These are phyloP conservation scores for Fusarium mangiferae DNA, from an alignment of 2,329 filamentous ascomycete species.

Conservation along the genomic window DNA sequence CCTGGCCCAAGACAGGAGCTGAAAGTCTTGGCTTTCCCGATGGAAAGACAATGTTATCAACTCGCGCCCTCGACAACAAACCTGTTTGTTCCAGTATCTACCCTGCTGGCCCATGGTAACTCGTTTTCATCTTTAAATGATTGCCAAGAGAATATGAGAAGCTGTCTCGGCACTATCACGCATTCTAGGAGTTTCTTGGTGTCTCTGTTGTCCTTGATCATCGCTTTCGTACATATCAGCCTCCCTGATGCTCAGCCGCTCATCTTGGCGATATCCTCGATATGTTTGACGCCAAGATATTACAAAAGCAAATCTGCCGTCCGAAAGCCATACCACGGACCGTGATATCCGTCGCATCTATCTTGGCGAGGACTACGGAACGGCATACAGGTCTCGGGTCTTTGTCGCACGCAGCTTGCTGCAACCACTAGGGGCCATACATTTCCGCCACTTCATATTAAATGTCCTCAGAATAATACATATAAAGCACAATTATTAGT, in stretches of 20 bases:
- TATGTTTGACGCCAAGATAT: not conserved
- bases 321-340: not conserved
- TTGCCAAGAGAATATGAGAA: not conserved
- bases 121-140: not conserved
- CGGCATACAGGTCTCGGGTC: not conserved
- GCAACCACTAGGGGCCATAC: not conserved
- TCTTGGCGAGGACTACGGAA: not conserved
- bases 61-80: not conserved
- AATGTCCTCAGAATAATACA: conserved; percentile 5
- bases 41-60: not conserved
- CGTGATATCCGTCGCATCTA: not conserved
- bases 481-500: not conserved
- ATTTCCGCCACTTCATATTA: conserved; percentile 22
- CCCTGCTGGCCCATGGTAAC: not conserved
- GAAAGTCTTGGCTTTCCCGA: not conserved
- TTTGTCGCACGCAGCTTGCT: not conserved
- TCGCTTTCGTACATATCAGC: not conserved
- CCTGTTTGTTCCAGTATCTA: not conserved
- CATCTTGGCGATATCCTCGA: not conserved
- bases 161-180: not conserved
- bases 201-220: not conserved
- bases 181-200: not conserved
- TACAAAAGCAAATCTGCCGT: not conserved
- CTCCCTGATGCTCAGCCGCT: not conserved
- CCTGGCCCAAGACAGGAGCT: not conserved